phyloP scores from a whole-genome alignment of 495 filamentous ascomycete genomes.

The Diplogelasinospora grovesii region DNA sequence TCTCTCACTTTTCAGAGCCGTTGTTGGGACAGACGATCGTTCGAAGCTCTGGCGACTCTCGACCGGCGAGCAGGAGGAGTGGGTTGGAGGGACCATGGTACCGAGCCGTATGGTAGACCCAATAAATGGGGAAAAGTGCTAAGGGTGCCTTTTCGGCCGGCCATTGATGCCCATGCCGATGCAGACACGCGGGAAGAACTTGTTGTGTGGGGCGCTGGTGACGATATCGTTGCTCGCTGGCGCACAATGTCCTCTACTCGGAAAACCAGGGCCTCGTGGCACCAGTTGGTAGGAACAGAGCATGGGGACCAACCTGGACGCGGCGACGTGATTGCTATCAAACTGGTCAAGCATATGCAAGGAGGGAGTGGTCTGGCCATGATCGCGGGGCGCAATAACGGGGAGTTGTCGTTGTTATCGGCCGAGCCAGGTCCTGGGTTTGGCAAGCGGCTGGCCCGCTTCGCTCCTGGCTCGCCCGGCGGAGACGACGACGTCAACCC shows the following conservation, averaged over 20 bases:
- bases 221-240: slow-evolving; percentile 32
- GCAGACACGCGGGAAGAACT: slow-evolving; percentile 29
- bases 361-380: slow-evolving; percentile 18
- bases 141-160: slow-evolving; percentile 27
- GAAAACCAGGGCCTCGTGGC: no score
- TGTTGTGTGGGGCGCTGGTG: slow-evolving; percentile 39
- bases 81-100: no score
- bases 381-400: slow-evolving; percentile 37
- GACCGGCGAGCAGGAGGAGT: no score
- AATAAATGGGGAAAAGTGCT: no score
- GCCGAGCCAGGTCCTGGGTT: slow-evolving; percentile 27
- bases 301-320: no score
- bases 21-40: slow-evolving; percentile 35
- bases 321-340: slow-evolving; percentile 36
- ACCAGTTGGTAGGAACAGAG: no score
- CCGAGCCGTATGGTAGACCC: no score
- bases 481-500: not conserved
- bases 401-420: slow-evolving; percentile 32
- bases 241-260: no score
- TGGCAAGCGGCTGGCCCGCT: slow-evolving; percentile 24
- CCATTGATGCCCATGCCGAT: slow-evolving; percentile 33
- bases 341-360: slow-evolving; percentile 22
- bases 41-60: slow-evolving; percentile 24
- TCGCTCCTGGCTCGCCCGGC: slow-evolving; percentile 9
- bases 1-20: slow-evolving; percentile 36